Evolutionary conservation across 768 basidiomycete species (phyloP), one percentile per base, ranked within the genome.

Genomic region (Pulveroboletus sp.): DNA sequence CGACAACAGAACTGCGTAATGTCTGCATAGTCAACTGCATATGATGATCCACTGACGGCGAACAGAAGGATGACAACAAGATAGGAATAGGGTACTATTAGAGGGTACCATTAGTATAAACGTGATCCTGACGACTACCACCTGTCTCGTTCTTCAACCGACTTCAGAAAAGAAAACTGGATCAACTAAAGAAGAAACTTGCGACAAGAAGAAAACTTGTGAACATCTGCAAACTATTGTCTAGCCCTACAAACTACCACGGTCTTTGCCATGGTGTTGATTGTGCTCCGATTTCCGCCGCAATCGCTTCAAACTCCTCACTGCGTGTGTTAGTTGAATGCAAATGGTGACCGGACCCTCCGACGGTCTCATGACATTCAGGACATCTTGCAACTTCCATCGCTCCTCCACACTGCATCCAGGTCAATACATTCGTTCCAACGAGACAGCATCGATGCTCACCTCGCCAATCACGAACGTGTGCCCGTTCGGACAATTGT

Each of bases 391-490:
- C 62, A 1, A 37, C 50, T 55, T 77, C 17, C 70, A 71, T 77
- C 0, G 81, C 82, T 1, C 80, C 80, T 16, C 82, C 83, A 44
- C 82, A 85, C 81, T 84, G 49, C 23, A 17, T 29, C 27, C 37
- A 20, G n/a, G 36, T 51, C 13, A 53, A 49, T 19, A 49, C n/a
- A 14, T 10, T n/a, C 17, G 4, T 38, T 47, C 16, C 10, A 11
- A 1, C 16, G 7, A 47, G 31, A 13, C 10, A 2, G 19, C 7
- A 13, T 31, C 3, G 17, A 11, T 44, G 56, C 36, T 31, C 49
- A 84, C 80, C 61, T 83, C 77, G 1, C 61, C 65, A 29, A 86
- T 84, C 2, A 81, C 76, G 47, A 80, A 85, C 0, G 76, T 71
- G 54, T 86, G 84, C 0, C 84, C 84, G 43, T 84, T 83, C 1